These are phyloP conservation scores for Barnettozyma populi DNA, from an alignment of 805 yeast species.

Conservation along the genomic window DNA sequence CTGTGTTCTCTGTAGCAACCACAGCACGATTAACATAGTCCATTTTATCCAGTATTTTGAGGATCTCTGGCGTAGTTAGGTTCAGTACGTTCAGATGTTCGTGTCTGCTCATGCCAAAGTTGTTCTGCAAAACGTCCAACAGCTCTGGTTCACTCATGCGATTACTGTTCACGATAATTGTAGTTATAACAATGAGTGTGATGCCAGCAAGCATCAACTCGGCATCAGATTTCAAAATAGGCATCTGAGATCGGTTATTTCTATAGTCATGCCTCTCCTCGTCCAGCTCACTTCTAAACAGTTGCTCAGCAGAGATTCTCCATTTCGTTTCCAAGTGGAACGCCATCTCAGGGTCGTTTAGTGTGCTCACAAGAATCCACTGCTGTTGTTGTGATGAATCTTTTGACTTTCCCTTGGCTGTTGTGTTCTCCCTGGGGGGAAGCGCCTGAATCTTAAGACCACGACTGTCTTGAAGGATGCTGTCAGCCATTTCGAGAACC, in stretches of 20 bases:
- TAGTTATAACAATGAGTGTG: slow-evolving; percentile 16
- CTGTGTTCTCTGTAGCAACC: slow-evolving; percentile 15
- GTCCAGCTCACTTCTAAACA: slow-evolving; percentile 21
- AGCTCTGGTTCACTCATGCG: slow-evolving; percentile 37
- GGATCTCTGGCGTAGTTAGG: slow-evolving; percentile 15
- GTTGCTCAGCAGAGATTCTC: slow-evolving; percentile 6
- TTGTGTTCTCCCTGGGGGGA: slow-evolving; percentile 11
- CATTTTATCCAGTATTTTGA: slow-evolving; percentile 22
- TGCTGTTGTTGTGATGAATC: slow-evolving; percentile 6
- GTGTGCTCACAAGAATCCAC: slow-evolving; percentile 14
- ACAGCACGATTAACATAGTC: slow-evolving; percentile 23
- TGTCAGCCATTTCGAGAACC: slow-evolving; percentile 7
- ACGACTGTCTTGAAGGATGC: slow-evolving; percentile 3
- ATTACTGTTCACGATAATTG: slow-evolving; percentile 23
- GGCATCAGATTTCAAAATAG: slow-evolving; percentile 14
- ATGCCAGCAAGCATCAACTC: slow-evolving; percentile 20
- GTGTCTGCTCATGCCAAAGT: slow-evolving; percentile 25
- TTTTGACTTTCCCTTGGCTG: slow-evolving; percentile 9
- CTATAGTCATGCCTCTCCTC: slow-evolving; percentile 23
- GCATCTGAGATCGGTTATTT: slow-evolving; percentile 14
- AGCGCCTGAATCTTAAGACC: slow-evolving; percentile 11
- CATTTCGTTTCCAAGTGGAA: slow-evolving; percentile 18
- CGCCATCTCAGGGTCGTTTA: slow-evolving; percentile 12
- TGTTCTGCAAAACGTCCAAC: slow-evolving; percentile 32
- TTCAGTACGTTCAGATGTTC: slow-evolving; percentile 11